Conservation (phyloP, 73 alveolate species). For the Paramecium sonneborni region DNA sequence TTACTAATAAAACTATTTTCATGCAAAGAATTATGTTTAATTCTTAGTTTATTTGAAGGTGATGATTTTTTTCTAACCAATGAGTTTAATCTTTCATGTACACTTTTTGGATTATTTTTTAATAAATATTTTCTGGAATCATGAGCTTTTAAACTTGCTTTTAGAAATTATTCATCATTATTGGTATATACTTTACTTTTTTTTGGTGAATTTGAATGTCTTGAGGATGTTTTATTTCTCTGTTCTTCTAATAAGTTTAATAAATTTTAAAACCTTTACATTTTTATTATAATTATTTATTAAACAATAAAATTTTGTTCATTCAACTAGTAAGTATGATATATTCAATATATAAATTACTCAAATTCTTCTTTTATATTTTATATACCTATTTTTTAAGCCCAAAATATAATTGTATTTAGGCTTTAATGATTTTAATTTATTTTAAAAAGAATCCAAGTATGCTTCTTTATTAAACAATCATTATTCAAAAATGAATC, state of each 20-base stretch:
- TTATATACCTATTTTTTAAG: no score
- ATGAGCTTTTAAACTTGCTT: slow-evolving; percentile 46
- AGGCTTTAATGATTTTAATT: no score
- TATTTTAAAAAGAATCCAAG: no score
- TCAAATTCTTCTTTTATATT: background rate
- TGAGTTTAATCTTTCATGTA: background rate
- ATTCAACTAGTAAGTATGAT: no score
- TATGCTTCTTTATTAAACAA: no score
- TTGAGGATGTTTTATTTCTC: background rate
- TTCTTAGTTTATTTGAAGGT: background rate
- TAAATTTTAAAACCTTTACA: slow-evolving; percentile 17
- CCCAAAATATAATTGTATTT: no score
- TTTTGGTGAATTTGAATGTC: background rate
- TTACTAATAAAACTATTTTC: background rate
- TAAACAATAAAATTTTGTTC: background rate
- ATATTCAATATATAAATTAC: no score
- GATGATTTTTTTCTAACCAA: background rate
- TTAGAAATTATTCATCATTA: slow-evolving; percentile 14
- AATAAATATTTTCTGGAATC: slow-evolving; percentile 27
- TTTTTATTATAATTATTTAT: background rate
- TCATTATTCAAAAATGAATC: no score
- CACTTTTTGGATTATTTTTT: slow-evolving; percentile 37
- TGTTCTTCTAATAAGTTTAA: background rate
- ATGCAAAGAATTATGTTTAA: background rate
- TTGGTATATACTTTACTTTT: background rate